Base-by-base conservation (phyloP, 176 grass and related monocot genomes). In the Bothriochloa decipiens region DNA sequence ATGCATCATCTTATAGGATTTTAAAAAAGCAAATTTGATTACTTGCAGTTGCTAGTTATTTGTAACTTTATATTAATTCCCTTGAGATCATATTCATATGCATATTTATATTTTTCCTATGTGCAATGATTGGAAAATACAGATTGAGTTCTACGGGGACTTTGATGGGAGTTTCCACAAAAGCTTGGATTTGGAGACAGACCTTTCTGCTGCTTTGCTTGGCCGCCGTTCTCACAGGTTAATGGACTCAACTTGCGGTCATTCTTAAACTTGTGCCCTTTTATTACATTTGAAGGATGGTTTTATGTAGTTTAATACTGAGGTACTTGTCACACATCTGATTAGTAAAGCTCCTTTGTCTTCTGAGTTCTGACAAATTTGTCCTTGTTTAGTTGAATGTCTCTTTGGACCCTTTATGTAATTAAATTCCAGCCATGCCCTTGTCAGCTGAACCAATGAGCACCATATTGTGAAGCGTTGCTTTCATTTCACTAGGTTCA, bases 81-180 rank as follows among this genome's bases (percentile, higher is more conserved):
- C 17, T 85, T 5, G 47, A 26, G 5, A 82, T 46, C 16, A 49
- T 45, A 12, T 47, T 12, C 13, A 39, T 63, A 1, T 23, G 7
- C 12, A 45, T 76, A 37, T 27, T 86, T 29, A 67, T 28, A 42
- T 57, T 46, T 28, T 43, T 68, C n/a, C n/a, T 52, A 58, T 39
- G 25, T 61, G 22, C 23, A 36, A 33, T 75, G 7, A 29, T 83
- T 55, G 61, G 18, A 86, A 78, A 85, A 20, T 25, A 61, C 70
- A 95, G 96, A 95, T 98, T 86, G 96, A 98, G 65, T 98, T 98
- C 72, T 98, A 98, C 10, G 96, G 96, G 26, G 96, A 98, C 57
- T 90, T 96, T 81, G 96, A 98, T 80, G 96, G 91, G 66, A 98
- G 87, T 27, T 98, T 98, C 66, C 96, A 98, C 88, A 94, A 94